These are phyloP conservation scores for Gossypium raimondii DNA, from an alignment of 345 rosid species.

Conservation along the genomic window DNA sequence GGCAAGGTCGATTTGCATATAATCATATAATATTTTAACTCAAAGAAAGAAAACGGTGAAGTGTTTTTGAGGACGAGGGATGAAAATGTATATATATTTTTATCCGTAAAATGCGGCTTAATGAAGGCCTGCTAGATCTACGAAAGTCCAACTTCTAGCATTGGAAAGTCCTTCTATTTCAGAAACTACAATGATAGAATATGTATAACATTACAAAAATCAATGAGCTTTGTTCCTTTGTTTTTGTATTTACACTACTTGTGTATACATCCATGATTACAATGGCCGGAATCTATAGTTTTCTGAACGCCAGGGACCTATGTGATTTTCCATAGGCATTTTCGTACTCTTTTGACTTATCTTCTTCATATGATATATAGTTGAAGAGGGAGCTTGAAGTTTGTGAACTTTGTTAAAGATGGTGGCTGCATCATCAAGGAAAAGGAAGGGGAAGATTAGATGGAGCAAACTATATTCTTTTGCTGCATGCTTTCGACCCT, in stretches of 20 bases:
- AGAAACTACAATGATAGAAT: background rate
- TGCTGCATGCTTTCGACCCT: conserved; percentile 34
- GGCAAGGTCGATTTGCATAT: background rate
- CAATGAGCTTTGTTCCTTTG: background rate
- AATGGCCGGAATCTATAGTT: background rate
- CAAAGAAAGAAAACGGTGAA: background rate
- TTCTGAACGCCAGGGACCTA: background rate
- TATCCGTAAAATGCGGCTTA: conserved; percentile 12
- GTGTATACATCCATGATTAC: background rate
- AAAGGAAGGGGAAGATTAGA: conserved; percentile 28
- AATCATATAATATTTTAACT: background rate
- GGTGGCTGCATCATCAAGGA: conserved; percentile 14
- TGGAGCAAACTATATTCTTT: conserved; percentile 51
- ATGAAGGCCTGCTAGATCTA: conserved; percentile 30
- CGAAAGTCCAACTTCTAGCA: conserved; percentile 23
- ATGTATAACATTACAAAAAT: background rate
- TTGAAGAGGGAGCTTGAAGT: background rate
- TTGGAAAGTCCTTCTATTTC: conserved; percentile 16
- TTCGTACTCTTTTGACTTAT: background rate
- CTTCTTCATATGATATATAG: too few species aligned
- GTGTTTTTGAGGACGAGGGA: background rate
- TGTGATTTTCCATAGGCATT: background rate
- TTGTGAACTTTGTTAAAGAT: background rate
- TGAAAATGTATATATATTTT: background rate
- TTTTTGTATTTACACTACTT: background rate